Evolutionary conservation across 345 rosid genomes (phyloP), one percentile per base, ranked within the genome.

Genomic region (Brassica carinata): DNA sequence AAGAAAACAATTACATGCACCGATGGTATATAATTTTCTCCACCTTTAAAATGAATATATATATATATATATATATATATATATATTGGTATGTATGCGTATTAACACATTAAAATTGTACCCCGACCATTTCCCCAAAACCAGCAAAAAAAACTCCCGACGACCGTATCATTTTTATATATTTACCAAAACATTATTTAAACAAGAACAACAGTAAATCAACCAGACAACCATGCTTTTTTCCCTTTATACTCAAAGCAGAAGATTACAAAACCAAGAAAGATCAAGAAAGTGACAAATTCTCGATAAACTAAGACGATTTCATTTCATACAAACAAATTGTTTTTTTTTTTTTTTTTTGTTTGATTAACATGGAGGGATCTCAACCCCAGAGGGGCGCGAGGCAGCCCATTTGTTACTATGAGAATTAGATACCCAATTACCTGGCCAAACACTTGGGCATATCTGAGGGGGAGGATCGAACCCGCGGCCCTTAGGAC

Each of bases 121-220:
- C 34, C 75, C 79, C 81, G 90, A 92, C 96, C 94, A 82, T 76
- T 84, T 86, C 94, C 97, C 75, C 66, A 86, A 90, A 85, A 82
- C 82, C 88, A 79, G 94, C 89, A 81, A 85, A 85, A 55, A 61
- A 59, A 81, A 71, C 23, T 77, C 82, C 74, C 85, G 85, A 85
- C 76, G 89, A 87, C 86, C 89, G 86, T 89, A 85, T 86, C 72
- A 75, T 64, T 81, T 73, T 64, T 75, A 75, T 70, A 75, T 75
- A 75, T 30, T 75, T 75, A 62, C 68, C 40, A 70, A 33, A 55
- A 55, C 79, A 75, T 63, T 75, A 69, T 53, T 64, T 63, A 69
- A 67, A 23, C 34, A 48, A 13, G 59, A 15, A 51, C 36, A 27
- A 38, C n/a, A 64, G 67, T 64, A 75, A 75, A 69, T 55, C 31